Percentiles rank a stretch among this genome's conserved stretches.
Evolutionary conservation across 345 rosid species (phyloP).

Genomic region (Alliaria petiolata): DNA sequence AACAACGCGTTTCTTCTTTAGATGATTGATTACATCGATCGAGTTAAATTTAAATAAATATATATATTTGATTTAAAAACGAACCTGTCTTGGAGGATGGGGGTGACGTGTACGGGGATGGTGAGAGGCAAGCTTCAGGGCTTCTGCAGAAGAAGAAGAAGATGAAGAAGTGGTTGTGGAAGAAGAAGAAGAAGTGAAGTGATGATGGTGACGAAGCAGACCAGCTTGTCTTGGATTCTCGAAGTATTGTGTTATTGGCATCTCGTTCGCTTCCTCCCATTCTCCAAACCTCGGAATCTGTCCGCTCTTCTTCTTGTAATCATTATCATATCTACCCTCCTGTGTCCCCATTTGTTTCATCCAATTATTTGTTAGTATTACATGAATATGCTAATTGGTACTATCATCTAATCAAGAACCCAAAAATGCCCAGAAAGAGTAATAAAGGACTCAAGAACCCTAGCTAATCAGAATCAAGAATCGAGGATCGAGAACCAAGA

Average conservation of each 20-base stretch:
- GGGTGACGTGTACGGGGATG: slow-evolving; percentile 27
- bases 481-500: background rate
- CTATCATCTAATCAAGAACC: background rate
- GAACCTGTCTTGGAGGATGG: slow-evolving; percentile 26
- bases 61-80: background rate
- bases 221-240: slow-evolving; percentile 94
- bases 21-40: background rate
- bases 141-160: slow-evolving; percentile 32
- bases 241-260: slow-evolving; percentile 93
- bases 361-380: background rate
- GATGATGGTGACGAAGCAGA: slow-evolving; percentile 39
- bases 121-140: slow-evolving; percentile 26
- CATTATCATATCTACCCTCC: slow-evolving; percentile 28
- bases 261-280: slow-evolving; percentile 79
- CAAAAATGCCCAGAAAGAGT: background rate
- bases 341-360: slow-evolving; percentile 8
- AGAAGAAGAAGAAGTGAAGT: slow-evolving; percentile 19
- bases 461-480: background rate
- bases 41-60: background rate
- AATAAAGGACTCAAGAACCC: background rate
- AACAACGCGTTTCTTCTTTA: slow-evolving; percentile 18
- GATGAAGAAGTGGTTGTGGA: slow-evolving; percentile 17
- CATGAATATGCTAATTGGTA: background rate
- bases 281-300: slow-evolving; percentile 89
- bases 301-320: slow-evolving; percentile 58